Evolutionary conservation across 352 stramenopile genomes (phyloP).

Genomic region (Pythium guiyangense): DNA sequence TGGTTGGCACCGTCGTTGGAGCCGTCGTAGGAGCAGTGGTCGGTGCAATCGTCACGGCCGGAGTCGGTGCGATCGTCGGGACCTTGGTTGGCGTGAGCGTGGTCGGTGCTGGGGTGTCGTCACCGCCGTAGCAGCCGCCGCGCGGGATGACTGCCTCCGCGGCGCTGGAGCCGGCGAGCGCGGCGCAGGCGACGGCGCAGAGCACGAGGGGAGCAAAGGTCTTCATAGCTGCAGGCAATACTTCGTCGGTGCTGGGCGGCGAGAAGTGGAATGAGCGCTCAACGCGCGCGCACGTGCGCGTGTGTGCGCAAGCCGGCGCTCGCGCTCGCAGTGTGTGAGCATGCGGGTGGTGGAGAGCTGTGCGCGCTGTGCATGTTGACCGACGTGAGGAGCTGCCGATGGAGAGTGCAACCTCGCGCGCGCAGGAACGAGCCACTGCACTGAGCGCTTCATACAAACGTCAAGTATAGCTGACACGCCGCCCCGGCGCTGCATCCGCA

Average conservation of each 20-base stretch:
- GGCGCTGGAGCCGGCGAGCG: constrained; percentile 3
- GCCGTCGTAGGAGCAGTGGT: background rate
- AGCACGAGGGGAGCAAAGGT: constrained; percentile 8
- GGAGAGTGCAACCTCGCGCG: background rate
- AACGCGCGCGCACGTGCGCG: no score
- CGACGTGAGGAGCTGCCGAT: background rate
- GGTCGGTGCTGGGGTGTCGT: constrained; percentile 3
- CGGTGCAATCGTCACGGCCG: background rate
- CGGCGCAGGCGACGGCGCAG: constrained; percentile 7
- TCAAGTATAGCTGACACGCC: constrained; percentile 4
- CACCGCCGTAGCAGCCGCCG: constrained; percentile 7
- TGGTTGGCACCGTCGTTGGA: background rate
- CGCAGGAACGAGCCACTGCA: background rate
- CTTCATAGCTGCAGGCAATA: constrained; percentile 12
- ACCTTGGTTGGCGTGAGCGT: constrained; percentile 7
- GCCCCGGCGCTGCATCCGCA: constrained; percentile 2
- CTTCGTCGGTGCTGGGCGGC: constrained; percentile 4
- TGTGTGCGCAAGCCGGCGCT: no score
- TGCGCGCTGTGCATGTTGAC: background rate
- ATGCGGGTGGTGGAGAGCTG: background rate
- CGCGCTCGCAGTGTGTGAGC: no score
- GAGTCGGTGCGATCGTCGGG: background rate
- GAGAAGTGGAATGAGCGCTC: constrained; percentile 10
- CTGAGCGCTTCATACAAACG: constrained; percentile 1
- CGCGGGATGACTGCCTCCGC: constrained; percentile 9